A percentile compares a stretch with the other conserved stretches of the same genome.
These are phyloP conservation scores for Silene uniflora DNA, from an alignment of 148 eudicot genomes.

Conservation along the genomic window DNA sequence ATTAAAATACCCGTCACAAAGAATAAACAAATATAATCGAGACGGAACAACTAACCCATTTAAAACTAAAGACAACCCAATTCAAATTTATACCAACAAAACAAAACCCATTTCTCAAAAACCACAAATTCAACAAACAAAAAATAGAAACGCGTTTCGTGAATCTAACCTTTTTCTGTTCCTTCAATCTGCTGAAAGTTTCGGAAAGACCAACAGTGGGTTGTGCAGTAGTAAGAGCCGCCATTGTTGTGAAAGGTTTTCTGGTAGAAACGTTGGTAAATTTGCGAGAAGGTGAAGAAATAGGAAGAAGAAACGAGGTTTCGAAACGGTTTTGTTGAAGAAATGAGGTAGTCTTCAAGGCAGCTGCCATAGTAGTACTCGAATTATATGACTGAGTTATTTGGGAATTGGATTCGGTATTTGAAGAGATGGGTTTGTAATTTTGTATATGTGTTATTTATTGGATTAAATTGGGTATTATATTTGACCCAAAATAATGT, in stretches of 20 bases:
- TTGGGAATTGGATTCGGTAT: not conserved
- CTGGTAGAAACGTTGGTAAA: conserved; percentile 15
- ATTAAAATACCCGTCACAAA: too few species aligned
- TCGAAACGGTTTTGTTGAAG: conserved; percentile 28
- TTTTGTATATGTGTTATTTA: too few species aligned
- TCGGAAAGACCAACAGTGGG: conserved; percentile 54
- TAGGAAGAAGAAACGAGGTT: conserved; percentile 4
- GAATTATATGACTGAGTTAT: too few species aligned
- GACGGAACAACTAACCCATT: not conserved
- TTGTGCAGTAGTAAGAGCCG: conserved; percentile 36
- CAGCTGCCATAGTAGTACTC: not conserved
- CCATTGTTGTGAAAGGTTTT: conserved; percentile 36
- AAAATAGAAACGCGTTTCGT: not conserved
- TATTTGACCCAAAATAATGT: not conserved
- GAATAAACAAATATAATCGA: too few species aligned
- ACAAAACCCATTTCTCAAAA: conserved; percentile 19
- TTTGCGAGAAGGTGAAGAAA: conserved; percentile 16
- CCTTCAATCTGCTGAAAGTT: conserved; percentile 59
- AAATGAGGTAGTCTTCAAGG: conserved; percentile 36
- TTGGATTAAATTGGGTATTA: not conserved
- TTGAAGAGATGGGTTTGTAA: not conserved
- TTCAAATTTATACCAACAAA: conserved; percentile 6
- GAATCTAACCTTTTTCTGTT: conserved; percentile 53
- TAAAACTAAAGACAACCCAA: conserved; percentile 11
- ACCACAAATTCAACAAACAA: not conserved